Evolutionary conservation across 345 rosid species (phyloP), one percentile per base, ranked within the genome.

Genomic region (Syzygium oleosum): DNA sequence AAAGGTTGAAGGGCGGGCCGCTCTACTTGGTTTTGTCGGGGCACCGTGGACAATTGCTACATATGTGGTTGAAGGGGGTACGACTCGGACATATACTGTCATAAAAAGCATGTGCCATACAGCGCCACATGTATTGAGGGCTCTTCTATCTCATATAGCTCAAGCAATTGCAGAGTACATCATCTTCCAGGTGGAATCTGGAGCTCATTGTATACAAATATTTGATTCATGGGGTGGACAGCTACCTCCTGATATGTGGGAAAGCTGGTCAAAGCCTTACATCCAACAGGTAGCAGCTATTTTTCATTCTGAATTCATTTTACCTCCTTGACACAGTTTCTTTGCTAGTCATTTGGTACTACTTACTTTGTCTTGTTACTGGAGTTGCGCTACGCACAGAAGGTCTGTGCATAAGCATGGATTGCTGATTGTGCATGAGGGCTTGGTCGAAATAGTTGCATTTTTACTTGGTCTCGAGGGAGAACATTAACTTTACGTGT

Each of bases 201-300:
- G 98, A 88, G 99, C 98, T 86, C 96, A 97, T 59, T 97, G 98
- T 89, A 94, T 97, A 85, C 98, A 97, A 91, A 97, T 97, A 90
- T 97, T 97, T 85, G 98, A 97, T 91, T 97, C 98, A 6, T 97
- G 99, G 98, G 99, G 98, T 89, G 98, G 99, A n/a, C 99, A 96
- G 86, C 92, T 97, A 55, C 95, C 98, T 31, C 99, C 98, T 6
- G 90, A 93, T 51, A 93, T 97, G 96, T 96, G 99, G 99, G 97
- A 96, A 65, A 65, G 85, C 17, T 97, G 99, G 99, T 96, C 98
- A 27, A 95, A 94, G 91, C 98, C 98, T 46, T 95, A 94, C 89
- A 96, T 97, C 85, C 91, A 91, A 89, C 95, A 97, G 98, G 98
- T 95, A 90, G 49, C 83, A 73, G 27, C 83, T 73, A 43, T 73